A percentile compares a stretch with the other conserved stretches of the same genome.
Conservation (phyloP, 2,329 filamentous ascomycete genomes). For the Stagonosporopsis chrysanthemi region DNA sequence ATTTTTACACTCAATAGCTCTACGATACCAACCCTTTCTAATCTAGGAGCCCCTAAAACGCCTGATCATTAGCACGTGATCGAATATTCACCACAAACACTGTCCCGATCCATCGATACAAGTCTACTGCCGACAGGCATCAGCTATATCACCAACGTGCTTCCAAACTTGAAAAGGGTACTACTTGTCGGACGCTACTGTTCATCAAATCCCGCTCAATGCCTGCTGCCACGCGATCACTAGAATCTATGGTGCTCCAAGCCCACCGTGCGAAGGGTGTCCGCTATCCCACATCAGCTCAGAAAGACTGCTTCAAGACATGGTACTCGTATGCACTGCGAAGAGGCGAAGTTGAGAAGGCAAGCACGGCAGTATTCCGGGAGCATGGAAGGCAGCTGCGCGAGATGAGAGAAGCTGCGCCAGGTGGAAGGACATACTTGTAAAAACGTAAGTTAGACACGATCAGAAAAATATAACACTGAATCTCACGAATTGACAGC, state of each 20-base stretch:
- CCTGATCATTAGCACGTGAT: not conserved
- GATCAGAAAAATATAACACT: too few species aligned
- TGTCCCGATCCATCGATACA: not conserved
- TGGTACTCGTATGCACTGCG: slow-evolving; percentile 48
- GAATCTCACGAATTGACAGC: not conserved
- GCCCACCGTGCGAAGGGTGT: slow-evolving; percentile 48
- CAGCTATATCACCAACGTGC: not conserved
- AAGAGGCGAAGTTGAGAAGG: slow-evolving; percentile 33
- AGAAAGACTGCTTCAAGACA: slow-evolving; percentile 48
- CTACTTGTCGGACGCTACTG: too few species aligned
- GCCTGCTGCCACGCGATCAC: slow-evolving; percentile 37
- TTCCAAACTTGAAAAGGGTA: too few species aligned
- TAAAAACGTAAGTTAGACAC: slow-evolving; percentile 12
- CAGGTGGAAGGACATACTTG: slow-evolving; percentile 43
- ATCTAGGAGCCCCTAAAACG: not conserved
- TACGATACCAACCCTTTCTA: not conserved
- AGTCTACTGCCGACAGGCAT: not conserved
- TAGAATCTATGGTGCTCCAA: slow-evolving; percentile 43
- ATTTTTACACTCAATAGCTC: not conserved
- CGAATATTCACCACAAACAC: not conserved
- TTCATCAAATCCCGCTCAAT: slow-evolving; percentile 19
- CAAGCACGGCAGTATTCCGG: slow-evolving; percentile 25
- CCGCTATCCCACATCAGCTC: slow-evolving; percentile 38
- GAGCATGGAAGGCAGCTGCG: slow-evolving; percentile 37
- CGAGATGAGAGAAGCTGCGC: slow-evolving; percentile 34